Conservation (phyloP, 768 basidiomycete genomes). For the Rhodocollybia butyracea region DNA sequence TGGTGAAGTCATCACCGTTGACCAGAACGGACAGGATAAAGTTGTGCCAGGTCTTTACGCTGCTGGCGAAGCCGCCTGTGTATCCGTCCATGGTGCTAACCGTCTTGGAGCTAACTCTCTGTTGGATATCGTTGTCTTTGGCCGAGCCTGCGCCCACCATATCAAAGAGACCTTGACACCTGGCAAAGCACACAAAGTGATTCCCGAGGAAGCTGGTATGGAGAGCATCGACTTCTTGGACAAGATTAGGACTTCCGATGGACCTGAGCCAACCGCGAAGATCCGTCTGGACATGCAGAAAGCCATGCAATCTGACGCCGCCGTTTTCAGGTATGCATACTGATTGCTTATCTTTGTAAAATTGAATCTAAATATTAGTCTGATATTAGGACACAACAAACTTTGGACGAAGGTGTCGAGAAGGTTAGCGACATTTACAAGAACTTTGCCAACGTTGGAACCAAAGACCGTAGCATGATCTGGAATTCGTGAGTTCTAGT, state of each 20-base stretch:
- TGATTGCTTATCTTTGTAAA: background rate
- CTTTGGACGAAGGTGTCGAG: conserved; percentile 88
- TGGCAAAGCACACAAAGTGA: conserved; percentile 86
- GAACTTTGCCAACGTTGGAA: conserved; percentile 86
- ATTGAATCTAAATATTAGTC: conserved; percentile 1
- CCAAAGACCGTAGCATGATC: conserved; percentile 99
- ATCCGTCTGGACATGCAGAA: conserved; percentile 97
- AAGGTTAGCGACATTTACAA: conserved; percentile 86
- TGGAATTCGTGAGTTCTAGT: conserved; percentile 88
- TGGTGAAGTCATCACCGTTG: conserved; percentile 90
- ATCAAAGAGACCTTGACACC: conserved; percentile 89
- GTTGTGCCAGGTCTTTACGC: conserved; percentile 96
- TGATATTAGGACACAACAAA: conserved; percentile 68
- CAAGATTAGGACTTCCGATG: conserved; percentile 78
- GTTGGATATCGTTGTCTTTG: conserved; percentile 98
- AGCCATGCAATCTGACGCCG: conserved; percentile 97
- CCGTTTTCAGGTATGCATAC: conserved; percentile 86
- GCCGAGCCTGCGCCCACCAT: conserved; percentile 98
- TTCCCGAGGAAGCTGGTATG: conserved; percentile 84
- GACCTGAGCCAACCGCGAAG: conserved; percentile 82
- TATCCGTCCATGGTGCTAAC: conserved; percentile 99
- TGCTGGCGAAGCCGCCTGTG: conserved; percentile 97
- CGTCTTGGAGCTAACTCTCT: conserved; percentile 99
- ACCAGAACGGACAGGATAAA: conserved; percentile 88
- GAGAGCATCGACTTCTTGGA: conserved; percentile 85